These are phyloP conservation scores for Salix arbutifolia DNA, from an alignment of 345 rosid genomes.

Conservation along the genomic window DNA sequence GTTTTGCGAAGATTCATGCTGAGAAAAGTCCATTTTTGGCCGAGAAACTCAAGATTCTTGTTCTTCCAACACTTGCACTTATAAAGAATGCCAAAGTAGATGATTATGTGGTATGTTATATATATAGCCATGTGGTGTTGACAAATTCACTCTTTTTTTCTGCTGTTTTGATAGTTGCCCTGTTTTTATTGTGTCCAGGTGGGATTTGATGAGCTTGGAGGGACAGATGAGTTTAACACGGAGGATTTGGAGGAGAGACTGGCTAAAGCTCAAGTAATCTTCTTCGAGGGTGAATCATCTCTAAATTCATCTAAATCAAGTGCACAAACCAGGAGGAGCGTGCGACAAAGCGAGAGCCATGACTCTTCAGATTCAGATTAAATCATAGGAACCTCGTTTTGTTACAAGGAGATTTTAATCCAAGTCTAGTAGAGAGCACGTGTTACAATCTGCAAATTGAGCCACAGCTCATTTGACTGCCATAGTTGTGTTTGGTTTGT, in stretches of 20 bases:
- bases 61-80: constrained; percentile 94
- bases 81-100: constrained; percentile 95
- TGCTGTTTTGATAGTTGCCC: background rate
- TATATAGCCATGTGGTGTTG: background rate
- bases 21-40: constrained; percentile 98
- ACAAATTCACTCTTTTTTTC: background rate
- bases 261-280: constrained; percentile 79
- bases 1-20: constrained; percentile 87
- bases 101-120: constrained; percentile 73
- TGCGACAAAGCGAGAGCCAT: constrained; percentile 45
- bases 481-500: background rate
- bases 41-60: constrained; percentile 82
- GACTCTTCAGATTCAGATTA: constrained; percentile 30
- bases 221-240: constrained; percentile 89
- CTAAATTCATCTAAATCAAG: constrained; percentile 40
- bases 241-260: constrained; percentile 90
- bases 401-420: background rate
- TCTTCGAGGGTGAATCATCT: constrained; percentile 81
- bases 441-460: background rate
- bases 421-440: background rate
- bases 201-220: constrained; percentile 92
- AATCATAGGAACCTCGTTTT: background rate
- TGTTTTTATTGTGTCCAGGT: constrained; percentile 44
- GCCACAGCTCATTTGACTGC: background rate
- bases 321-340: constrained; percentile 55